A percentile compares a stretch with the other conserved stretches of the same genome.
These are phyloP conservation scores for Debaryomyces sp. DNA, from an alignment of 1,139 yeast genomes.

Conservation along the genomic window DNA sequence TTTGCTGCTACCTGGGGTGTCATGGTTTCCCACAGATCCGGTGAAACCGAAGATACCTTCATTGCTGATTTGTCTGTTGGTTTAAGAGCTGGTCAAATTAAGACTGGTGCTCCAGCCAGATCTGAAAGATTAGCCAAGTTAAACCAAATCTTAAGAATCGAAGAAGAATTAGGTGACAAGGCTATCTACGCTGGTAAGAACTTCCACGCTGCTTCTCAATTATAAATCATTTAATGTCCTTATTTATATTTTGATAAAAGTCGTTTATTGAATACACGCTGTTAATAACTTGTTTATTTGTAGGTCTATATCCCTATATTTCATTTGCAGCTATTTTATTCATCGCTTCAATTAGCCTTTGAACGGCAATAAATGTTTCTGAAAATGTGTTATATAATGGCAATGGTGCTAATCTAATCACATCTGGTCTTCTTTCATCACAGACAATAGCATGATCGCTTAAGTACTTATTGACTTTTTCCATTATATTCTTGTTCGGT, in stretches of 20 bases:
- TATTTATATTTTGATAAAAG: constrained; percentile 4
- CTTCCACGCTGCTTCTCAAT: constrained; percentile 55
- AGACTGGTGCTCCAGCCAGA: constrained; percentile 98
- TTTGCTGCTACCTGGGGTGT: constrained; percentile 90
- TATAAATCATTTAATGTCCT: constrained; percentile 22
- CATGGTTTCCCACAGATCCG: constrained; percentile 94
- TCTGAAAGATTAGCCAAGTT: constrained; percentile 95
- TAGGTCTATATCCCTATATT: constrained; percentile 7
- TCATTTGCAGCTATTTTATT: constrained; percentile 15
- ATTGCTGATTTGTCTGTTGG: constrained; percentile 94
- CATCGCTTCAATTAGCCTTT: constrained; percentile 45
- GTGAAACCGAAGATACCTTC: constrained; percentile 95
- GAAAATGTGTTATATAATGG: constrained; percentile 79
- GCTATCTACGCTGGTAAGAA: constrained; percentile 85
- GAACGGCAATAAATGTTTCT: constrained; percentile 57
- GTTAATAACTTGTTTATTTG: constrained; percentile 4
- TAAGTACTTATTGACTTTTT: constrained; percentile 52
- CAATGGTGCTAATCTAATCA: constrained; percentile 79
- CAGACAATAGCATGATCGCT: constrained; percentile 67
- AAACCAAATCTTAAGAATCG: constrained; percentile 91
- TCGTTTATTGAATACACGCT: constrained; percentile 6
- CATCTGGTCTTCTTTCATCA: constrained; percentile 90
- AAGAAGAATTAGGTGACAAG: constrained; percentile 90
- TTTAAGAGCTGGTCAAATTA: constrained; percentile 91
- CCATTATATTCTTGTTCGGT: constrained; percentile 58